phyloP scores from a whole-genome alignment of 441 rosid genomes.

The Melastoma candidum region DNA sequence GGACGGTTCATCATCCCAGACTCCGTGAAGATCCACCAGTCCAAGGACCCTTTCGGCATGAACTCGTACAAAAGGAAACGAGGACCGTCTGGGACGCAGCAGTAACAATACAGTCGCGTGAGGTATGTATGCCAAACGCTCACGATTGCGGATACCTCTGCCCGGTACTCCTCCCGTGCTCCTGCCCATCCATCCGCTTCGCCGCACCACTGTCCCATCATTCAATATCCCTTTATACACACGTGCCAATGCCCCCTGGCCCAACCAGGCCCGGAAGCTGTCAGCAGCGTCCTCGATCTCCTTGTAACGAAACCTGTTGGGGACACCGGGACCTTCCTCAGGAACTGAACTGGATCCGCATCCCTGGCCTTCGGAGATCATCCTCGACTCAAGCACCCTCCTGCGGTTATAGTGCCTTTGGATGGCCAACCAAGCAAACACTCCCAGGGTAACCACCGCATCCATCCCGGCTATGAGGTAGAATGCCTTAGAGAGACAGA shows the following conservation, averaged over 20 bases:
- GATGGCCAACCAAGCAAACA: constrained; percentile 31
- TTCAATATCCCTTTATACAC: constrained; percentile 64
- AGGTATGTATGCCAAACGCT: constrained; percentile 74
- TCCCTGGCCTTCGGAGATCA: constrained; percentile 57
- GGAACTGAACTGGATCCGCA: constrained; percentile 70
- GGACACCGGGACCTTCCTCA: constrained; percentile 69
- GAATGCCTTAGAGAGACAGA: constrained; percentile 48
- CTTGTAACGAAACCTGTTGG: constrained; percentile 42
- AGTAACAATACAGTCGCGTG: constrained; percentile 56
- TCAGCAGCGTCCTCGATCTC: constrained; percentile 81
- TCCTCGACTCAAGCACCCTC: constrained; percentile 29
- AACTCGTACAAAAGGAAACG: constrained; percentile 58
- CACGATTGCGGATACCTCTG: constrained; percentile 79
- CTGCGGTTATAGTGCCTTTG: constrained; percentile 34
- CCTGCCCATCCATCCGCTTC: constrained; percentile 58
- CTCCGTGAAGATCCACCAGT: constrained; percentile 58
- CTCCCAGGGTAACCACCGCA: constrained; percentile 47
- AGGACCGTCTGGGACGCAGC: constrained; percentile 31
- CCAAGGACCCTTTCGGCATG: constrained; percentile 60
- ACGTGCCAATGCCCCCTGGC: constrained; percentile 57
- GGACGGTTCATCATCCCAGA: constrained; percentile 9
- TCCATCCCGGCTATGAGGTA: constrained; percentile 57
- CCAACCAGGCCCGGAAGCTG: constrained; percentile 40
- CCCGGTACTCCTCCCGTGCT: constrained; percentile 54
- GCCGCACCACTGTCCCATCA: constrained; percentile 74